Percentiles rank a stretch among this genome's conserved stretches.
These are phyloP conservation scores for Pelagomonas calceolata DNA, from an alignment of 108 stramenopile genomes.

Conservation along the genomic window DNA sequence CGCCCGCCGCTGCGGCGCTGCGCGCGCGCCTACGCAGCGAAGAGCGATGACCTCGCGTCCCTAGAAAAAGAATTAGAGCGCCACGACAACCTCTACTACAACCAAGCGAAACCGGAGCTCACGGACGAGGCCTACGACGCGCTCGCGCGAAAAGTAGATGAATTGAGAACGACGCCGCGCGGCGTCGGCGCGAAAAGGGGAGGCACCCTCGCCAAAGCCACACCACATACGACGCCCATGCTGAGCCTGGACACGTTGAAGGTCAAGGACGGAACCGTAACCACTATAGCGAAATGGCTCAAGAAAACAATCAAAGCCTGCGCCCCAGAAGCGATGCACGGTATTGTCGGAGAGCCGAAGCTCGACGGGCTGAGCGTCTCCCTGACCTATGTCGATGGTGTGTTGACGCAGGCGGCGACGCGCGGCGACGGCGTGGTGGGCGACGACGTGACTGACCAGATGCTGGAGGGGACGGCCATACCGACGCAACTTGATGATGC, in stretches of 20 bases:
- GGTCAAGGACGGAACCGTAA: background rate
- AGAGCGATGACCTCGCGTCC: background rate
- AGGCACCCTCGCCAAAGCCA: background rate
- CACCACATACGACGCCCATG: background rate
- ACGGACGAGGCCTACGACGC: conserved; percentile 27
- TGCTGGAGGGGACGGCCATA: background rate
- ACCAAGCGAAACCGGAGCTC: conserved; percentile 12
- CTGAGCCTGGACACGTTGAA: conserved; percentile 27
- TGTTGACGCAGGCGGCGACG: conserved; percentile 43
- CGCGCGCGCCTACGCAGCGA: too few relatives aligned
- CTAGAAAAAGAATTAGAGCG: background rate
- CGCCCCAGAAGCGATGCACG: background rate
- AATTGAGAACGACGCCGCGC: background rate
- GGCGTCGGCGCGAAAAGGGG: conserved; percentile 4
- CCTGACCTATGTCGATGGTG: conserved; percentile 51
- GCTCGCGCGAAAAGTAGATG: conserved; percentile 14
- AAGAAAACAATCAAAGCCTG: background rate
- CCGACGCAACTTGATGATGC: background rate
- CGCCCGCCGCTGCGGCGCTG: too few relatives aligned
- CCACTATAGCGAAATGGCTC: background rate
- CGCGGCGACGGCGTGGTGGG: conserved; percentile 59
- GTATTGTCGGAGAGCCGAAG: conserved; percentile 67
- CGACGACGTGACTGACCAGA: conserved; percentile 35
- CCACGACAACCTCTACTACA: conserved; percentile 10
- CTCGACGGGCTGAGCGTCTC: conserved; percentile 79